phyloP scores from a whole-genome alignment of 768 basidiomycete species.

The Trametes sanguinea region DNA sequence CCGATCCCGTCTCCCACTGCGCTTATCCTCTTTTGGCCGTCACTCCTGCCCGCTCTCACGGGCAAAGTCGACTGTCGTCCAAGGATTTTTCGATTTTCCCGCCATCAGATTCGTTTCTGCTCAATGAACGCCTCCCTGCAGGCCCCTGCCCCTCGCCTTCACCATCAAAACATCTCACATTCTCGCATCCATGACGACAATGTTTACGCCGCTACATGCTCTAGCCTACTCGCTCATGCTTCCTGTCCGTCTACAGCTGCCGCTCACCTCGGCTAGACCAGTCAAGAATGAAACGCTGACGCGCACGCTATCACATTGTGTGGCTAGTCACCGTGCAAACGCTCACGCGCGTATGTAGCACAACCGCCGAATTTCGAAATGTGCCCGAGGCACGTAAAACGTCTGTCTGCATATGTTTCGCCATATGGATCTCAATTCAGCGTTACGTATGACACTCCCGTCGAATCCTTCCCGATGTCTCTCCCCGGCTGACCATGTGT shows the following conservation, averaged over 20 bases:
- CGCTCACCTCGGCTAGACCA: background rate
- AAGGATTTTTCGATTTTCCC: background rate
- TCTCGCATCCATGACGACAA: slow-evolving; percentile 12
- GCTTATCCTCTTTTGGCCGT: slow-evolving; percentile 16
- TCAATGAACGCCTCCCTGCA: background rate
- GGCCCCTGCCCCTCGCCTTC: background rate
- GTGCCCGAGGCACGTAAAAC: slow-evolving; percentile 5
- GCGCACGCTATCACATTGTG: too few relatives aligned
- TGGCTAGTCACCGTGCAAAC: background rate
- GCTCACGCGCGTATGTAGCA: background rate
- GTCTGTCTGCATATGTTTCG: slow-evolving; percentile 15
- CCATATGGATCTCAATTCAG: slow-evolving; percentile 9
- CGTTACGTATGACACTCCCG: background rate
- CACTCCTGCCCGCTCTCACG: slow-evolving; percentile 6
- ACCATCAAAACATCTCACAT: background rate
- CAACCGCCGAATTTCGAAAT: background rate
- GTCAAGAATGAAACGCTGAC: background rate
- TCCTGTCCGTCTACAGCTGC: background rate
- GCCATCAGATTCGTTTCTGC: slow-evolving; percentile 1
- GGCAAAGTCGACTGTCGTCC: background rate
- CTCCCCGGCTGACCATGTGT: background rate
- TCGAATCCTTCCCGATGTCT: background rate
- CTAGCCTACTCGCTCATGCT: background rate
- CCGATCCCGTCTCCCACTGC: slow-evolving; percentile 15
- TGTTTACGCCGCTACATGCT: slow-evolving; percentile 2